phyloP scores from a whole-genome alignment of 148 eudicot species.

The Vaccinium macrocarpon region DNA sequence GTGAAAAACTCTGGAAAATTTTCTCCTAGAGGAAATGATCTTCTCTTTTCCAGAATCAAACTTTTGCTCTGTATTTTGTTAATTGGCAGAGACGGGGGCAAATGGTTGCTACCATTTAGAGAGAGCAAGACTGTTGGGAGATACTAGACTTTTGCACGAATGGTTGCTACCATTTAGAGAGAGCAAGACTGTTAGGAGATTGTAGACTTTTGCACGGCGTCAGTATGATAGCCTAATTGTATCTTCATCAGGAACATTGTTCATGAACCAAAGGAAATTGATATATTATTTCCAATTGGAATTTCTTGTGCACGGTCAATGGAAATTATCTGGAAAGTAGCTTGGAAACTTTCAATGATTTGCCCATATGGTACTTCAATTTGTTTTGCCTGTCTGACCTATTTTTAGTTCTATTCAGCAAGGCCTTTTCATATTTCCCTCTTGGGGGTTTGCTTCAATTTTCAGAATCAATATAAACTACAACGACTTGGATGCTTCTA shows the following conservation, averaged over 20 bases:
- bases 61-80: background rate
- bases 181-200: background rate
- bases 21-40: background rate
- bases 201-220: background rate
- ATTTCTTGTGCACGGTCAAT: background rate
- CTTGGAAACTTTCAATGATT: background rate
- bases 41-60: background rate
- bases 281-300: background rate
- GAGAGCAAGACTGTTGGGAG: background rate
- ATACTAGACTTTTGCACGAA: background rate
- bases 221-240: background rate
- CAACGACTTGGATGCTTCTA: background rate
- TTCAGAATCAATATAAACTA: background rate
- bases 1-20: background rate
- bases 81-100: background rate
- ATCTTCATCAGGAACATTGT: background rate
- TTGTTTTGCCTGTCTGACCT: background rate
- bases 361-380: background rate
- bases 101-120: background rate
- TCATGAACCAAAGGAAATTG: background rate
- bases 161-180: background rate
- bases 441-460: too few species aligned
- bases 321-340: background rate
- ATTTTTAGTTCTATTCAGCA: background rate
- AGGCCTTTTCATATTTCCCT: background rate